Base-by-base conservation (phyloP, 2,329 filamentous ascomycete genomes). In the Colletotrichum theobromicola region DNA sequence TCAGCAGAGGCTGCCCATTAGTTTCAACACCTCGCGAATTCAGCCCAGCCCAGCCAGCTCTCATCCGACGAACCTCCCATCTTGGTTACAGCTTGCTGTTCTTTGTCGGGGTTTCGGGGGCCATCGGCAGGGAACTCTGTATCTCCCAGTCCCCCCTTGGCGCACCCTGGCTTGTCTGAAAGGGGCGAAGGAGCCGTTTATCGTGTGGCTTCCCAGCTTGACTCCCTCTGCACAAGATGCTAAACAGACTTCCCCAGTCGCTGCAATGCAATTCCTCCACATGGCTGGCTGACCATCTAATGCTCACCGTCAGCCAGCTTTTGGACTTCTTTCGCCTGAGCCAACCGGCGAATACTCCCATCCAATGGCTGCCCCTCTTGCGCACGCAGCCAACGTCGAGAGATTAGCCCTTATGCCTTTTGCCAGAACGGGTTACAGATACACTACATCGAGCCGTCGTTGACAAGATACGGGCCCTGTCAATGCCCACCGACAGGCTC, bases 11-110 rank as follows among this genome's bases (percentile, higher is more conserved):
- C 67, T 24, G 34, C 21, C n/a, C n/a, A 7, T 57, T 46, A 18
- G 67, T 53, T 24, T 37, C 24, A 60, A 12, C 35, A 57, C 42
- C 12, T 35, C 30, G 42, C 46, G 62, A 64, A 61, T 58, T 61
- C 62, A 72, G 68, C 57, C 32, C 55, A 72, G 53, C 71, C 68
- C 68, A 74, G 72, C 68, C 68, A 57, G 68, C 37, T 62, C 50
- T 66, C 34, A 21, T 62, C 15, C 37, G 62, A 55, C 37, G 24
- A 63, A 26, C 62, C 26, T 57, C n/a, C 15, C 30, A 30, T 10
- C 16, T 67, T 35, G 46, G 32, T 35, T 53, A 42, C 32, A 60
- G 30, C 13, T 18, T 61, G 35, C 46, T 55, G n/a, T n/a, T 21
- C 72, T 67, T 74, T 72, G 61, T 74, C 68, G 18, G 42, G 62